Base-by-base conservation (phyloP, 371 early-diverging fungal species). In the Haplosporangium sp. region DNA sequence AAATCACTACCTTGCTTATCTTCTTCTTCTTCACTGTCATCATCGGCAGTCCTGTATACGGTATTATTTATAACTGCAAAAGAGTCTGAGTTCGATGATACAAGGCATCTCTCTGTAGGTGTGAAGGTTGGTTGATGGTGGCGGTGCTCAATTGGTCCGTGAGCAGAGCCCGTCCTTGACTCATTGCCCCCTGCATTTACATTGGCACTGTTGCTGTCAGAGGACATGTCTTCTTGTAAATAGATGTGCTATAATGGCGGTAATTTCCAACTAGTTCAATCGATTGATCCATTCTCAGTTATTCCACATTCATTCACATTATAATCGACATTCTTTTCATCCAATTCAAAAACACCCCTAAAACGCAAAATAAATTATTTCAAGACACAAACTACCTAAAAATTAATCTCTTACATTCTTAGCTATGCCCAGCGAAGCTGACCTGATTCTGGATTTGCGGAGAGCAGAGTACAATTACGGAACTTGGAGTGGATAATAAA, bases 91-190 rank as follows among this genome's bases (percentile, higher is more conserved):
- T 34, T 55, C 11, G 34, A 55, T 27, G 55, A 48, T 48, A 5
- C 48, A 48, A 17, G 48, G 13, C 17, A 48, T 5, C 48, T 48
- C 5, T 48, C 17, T 48, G 13, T n/a, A 15, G 15, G 52, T 13
- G 55, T 64, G 39, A 19, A 53, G 55, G 27, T 20, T 48, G 20
- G 53, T 27, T n/a, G 63, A 8, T 48, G 42, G 42, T 64, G 53
- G 65, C 42, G 40, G 1, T 39, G 55, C 11, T 34, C 34, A 19
- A 17, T n/a, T 64, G 65, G 55, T 64, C 39, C 56, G 65, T 64
- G 65, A n/a, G 55, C 20, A 20, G 27, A 55, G 50, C 17, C 50
- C 17, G 50, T 15, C 34, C 11, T 34, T 55, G 53, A 53, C 27
- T 53, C 34, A 8, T 9, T 27, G 15, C 17, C 50, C 9, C 27